These are phyloP conservation scores for Leccinum olivaceopallidum DNA, from an alignment of 768 basidiomycete species.

Conservation along the genomic window DNA sequence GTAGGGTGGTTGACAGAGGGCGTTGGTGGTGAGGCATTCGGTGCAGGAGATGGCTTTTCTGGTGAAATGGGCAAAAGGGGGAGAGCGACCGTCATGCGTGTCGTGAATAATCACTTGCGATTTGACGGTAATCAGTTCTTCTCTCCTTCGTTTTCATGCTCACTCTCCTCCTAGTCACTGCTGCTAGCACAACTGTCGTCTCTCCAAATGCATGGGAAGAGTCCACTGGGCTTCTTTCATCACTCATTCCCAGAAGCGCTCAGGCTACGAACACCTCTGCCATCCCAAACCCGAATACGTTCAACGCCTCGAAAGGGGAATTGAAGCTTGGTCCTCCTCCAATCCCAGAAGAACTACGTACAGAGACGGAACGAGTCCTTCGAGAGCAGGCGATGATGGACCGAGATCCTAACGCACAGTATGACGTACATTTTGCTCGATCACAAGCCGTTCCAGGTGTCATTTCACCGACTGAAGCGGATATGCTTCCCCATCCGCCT, in stretches of 20 bases:
- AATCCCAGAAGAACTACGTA: conserved; percentile 73
- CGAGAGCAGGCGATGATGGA: conserved; percentile 81
- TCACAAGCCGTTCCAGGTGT: conserved; percentile 55
- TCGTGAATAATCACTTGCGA: conserved; percentile 90
- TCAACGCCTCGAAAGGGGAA: conserved; percentile 73
- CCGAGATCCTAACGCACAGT: conserved; percentile 64
- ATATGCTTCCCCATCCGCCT: conserved; percentile 79
- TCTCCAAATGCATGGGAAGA: conserved; percentile 78
- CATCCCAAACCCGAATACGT: conserved; percentile 64
- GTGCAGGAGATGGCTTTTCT: conserved; percentile 74
- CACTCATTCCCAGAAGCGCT: conserved; percentile 65
- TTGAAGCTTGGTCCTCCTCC: conserved; percentile 87
- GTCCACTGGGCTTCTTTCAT: conserved; percentile 79
- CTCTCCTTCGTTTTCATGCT: conserved; percentile 18
- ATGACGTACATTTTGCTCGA: conserved; percentile 58
- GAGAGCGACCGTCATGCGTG: conserved; percentile 86
- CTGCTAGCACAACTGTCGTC: conserved; percentile 64
- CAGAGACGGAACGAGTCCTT: conserved; percentile 77
- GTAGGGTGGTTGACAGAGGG: conserved; percentile 98
- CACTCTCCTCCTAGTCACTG: conserved; percentile 53
- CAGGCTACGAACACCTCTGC: conserved; percentile 39
- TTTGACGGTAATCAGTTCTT: conserved; percentile 69
- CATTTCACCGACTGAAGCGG: conserved; percentile 62
- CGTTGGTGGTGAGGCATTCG: conserved; percentile 80
- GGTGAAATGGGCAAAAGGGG: conserved; percentile 84